phyloP scores from a whole-genome alignment of 192 early-diverging fungal species.

The Dissophora ornata region DNA sequence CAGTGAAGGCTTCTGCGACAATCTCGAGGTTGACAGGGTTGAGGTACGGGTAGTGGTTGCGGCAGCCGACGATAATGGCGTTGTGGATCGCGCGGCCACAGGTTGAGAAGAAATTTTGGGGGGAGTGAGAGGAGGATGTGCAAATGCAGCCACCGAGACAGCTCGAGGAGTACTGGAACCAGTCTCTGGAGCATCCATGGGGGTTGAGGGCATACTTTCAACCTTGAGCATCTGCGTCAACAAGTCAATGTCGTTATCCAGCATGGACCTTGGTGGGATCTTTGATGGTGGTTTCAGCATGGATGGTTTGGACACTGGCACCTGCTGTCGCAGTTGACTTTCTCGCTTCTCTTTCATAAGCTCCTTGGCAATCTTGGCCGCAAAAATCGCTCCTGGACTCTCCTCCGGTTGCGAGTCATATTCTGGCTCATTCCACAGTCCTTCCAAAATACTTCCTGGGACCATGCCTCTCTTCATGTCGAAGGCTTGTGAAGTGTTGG shows the following conservation, averaged over 20 bases:
- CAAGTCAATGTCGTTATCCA: background rate
- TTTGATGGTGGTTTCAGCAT: constrained; percentile 27
- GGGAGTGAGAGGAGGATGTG: background rate
- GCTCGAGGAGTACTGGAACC: constrained; percentile 4
- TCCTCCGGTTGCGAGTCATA: constrained; percentile 34
- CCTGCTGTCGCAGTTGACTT: constrained; percentile 10
- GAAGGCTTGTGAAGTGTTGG: background rate
- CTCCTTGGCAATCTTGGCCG: constrained; percentile 32
- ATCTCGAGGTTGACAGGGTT: background rate
- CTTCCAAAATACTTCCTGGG: constrained; percentile 38
- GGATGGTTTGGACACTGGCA: constrained; percentile 5
- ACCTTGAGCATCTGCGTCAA: constrained; percentile 24
- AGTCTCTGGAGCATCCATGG: constrained; percentile 6
- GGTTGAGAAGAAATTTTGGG: background rate
- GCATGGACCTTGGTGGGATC: constrained; percentile 8
- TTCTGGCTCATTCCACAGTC: constrained; percentile 25
- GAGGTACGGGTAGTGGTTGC: background rate
- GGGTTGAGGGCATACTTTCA: constrained; percentile 6
- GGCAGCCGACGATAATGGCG: background rate
- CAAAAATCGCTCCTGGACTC: constrained; percentile 45
- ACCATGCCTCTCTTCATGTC: background rate
- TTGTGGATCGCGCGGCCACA: background rate
- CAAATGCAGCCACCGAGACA: background rate
- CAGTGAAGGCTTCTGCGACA: constrained; percentile 4
- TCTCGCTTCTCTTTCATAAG: constrained; percentile 31